Evolutionary conservation across 805 yeast species (phyloP).

Genomic region (Hagleromyces aurorensis): DNA sequence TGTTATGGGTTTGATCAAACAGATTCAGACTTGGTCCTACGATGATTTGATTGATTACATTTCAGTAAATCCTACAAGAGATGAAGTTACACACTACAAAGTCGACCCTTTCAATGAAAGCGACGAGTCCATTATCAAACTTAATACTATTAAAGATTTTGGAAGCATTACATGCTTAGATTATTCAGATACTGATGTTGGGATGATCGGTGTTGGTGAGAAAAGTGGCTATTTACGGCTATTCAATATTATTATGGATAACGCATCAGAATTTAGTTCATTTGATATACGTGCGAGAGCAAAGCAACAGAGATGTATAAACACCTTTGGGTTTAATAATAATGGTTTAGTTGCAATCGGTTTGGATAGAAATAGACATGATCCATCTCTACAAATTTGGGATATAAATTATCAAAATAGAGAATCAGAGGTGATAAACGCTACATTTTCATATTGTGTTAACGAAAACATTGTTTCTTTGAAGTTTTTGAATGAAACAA

Average conservation of each 20-base stretch:
- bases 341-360: conserved; percentile 67
- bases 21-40: conserved; percentile 28
- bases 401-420: conserved; percentile 55
- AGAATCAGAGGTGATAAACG: conserved; percentile 45
- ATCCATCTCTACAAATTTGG: conserved; percentile 72
- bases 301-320: conserved; percentile 66
- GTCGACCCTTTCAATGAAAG: conserved; percentile 42
- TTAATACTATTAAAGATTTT: conserved; percentile 53
- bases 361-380: conserved; percentile 68
- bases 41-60: conserved; percentile 33
- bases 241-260: conserved; percentile 44
- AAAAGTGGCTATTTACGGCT: conserved; percentile 58
- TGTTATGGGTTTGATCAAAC: conserved; percentile 31
- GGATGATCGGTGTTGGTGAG: conserved; percentile 68
- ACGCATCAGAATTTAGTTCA: conserved; percentile 11
- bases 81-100: conserved; percentile 62
- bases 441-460: conserved; percentile 50
- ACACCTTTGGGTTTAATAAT: conserved; percentile 60
- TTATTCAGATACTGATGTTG: conserved; percentile 47
- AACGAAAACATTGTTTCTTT: conserved; percentile 71
- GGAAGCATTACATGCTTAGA: conserved; percentile 60
- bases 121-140: conserved; percentile 45
- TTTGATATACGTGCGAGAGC: conserved; percentile 34
- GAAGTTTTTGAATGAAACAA: conserved; percentile 54
- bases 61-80: conserved; percentile 71